Base-by-base conservation (phyloP, 1,139 yeast genomes). In the Nakaseomyces uthaithaninus region DNA sequence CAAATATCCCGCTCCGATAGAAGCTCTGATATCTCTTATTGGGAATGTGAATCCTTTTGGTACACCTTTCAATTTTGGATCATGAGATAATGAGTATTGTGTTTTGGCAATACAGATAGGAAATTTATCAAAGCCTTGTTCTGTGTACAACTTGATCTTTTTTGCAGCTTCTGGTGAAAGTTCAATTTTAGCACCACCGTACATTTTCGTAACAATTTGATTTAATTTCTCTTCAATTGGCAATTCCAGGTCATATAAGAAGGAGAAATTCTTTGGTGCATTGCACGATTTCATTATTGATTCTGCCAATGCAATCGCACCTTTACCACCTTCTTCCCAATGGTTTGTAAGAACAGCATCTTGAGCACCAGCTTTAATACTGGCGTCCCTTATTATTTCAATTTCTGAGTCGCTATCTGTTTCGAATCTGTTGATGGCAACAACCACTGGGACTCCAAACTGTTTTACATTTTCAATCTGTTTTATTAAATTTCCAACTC, bases 101-200 rank as follows among this genome's bases (percentile, higher is more conserved):
- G 98, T 91, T 73, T 91, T 91, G 52, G 98, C 98, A 59, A 91
- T 82, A 71, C 98, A 91, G 55, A 91, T 80, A 46, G 98, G 98
- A 59, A 91, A 71, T 62, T 87, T 73, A 47, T 86, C 91, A 60
- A 85, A 91, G 6, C 97, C 97, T 69, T 89, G 96, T 45, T 73
- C 68, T 39, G 93, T 82, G 69, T 87, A 89, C 41, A 80, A 71
- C 46, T 80, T 91, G 51, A 91, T 77, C 68, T 89, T 86, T 66
- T 75, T 70, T 56, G 78, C 78, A 35, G 98, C 97, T 57, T 80
- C 80, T 38, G 87, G 93, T 46, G 77, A 74, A 53, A 87, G 77
- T 66, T 87, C 95, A 46, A 91, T 86, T 49, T 79, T 84, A 18
- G 75, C 81, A 36, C 96, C 98, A 47, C 97, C 96, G 67, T 91